phyloP scores from a whole-genome alignment of 78 protist genomes.

The Dictyostelium firmibasis region DNA sequence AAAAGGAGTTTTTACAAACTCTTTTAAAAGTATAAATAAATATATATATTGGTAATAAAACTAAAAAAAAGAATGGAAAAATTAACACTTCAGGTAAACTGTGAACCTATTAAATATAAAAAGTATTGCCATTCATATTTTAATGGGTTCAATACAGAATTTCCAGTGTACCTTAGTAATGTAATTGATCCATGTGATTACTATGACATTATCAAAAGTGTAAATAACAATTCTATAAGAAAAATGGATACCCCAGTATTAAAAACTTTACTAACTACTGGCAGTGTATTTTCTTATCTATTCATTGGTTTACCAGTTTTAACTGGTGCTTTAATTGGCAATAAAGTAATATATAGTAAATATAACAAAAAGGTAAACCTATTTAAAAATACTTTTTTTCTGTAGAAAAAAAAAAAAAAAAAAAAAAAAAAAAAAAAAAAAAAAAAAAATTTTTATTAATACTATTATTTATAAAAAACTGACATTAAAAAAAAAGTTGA shows the following conservation, averaged over 20 bases:
- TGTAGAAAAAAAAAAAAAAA: neutral
- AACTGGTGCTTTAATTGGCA: neutral
- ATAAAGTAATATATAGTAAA: neutral
- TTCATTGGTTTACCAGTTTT: neutral
- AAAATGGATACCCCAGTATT: neutral
- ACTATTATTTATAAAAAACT: no score
- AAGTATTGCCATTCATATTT: neutral
- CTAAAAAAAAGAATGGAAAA: neutral
- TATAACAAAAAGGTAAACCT: slow-evolving; percentile 2
- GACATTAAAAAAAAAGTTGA: neutral
- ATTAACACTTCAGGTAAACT: neutral
- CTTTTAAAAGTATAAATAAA: no score
- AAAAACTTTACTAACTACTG: neutral
- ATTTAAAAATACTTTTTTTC: no score
- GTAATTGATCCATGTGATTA: neutral
- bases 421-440: neutral
- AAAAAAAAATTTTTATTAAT: no score
- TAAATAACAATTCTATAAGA: neutral
- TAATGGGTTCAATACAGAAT: neutral
- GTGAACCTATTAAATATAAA: neutral
- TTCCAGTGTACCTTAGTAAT: neutral
- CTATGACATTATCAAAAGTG: neutral
- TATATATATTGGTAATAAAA: no score
- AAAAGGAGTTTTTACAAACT: no score
- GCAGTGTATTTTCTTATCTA: neutral